Conservation (phyloP, 805 yeast genomes). For the Priceomyces fermenticarens region DNA sequence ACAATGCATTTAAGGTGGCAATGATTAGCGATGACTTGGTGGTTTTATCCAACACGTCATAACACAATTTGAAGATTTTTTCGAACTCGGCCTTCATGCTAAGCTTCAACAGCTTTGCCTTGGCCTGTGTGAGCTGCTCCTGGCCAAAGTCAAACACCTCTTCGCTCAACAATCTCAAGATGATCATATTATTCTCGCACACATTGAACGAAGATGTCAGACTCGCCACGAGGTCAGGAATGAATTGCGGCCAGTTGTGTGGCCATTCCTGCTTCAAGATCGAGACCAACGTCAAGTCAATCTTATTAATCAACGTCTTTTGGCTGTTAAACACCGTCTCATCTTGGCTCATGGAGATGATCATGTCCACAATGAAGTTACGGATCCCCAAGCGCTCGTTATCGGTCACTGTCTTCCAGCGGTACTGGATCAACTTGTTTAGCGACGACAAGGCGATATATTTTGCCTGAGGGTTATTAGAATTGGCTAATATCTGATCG, state of each 20-base stretch:
- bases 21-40: constrained; percentile 77
- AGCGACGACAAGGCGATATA: constrained; percentile 87
- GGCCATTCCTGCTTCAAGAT: constrained; percentile 99
- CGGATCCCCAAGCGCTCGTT: constrained; percentile 91
- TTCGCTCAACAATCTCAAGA: constrained; percentile 83
- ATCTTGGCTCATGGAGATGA: constrained; percentile 84
- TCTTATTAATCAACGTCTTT: constrained; percentile 84
- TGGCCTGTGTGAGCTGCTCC: constrained; percentile 95
- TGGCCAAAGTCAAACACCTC: constrained; percentile 96
- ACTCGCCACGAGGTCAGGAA: constrained; percentile 86
- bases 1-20: constrained; percentile 78
- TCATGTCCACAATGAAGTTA: constrained; percentile 91
- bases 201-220: constrained; percentile 85
- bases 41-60: constrained; percentile 87
- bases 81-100: constrained; percentile 89
- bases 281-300: constrained; percentile 90
- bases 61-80: constrained; percentile 89
- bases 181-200: constrained; percentile 96
- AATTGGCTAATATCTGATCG: constrained; percentile 78
- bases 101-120: constrained; percentile 75
- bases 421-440: constrained; percentile 83
- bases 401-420: constrained; percentile 90
- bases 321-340: constrained; percentile 67
- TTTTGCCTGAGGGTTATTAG: constrained; percentile 82
- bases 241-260: constrained; percentile 94